Base-by-base conservation (phyloP, 352 stramenopile species). In the Globisporangium heterothallicum region DNA sequence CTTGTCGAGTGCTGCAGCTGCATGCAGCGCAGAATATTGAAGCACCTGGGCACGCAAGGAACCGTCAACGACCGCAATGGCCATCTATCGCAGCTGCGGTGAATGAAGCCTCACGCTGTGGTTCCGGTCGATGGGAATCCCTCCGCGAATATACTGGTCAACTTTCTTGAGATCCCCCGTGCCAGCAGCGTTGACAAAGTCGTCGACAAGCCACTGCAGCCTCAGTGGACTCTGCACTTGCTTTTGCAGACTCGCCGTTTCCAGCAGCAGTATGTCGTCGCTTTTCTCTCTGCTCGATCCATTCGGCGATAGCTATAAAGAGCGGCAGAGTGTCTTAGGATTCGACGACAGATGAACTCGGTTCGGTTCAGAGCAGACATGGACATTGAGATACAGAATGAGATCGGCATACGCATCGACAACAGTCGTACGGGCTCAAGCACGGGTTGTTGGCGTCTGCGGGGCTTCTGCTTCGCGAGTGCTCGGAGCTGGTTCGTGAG, bases 151-250 rank as follows among this genome's bases (percentile, higher is more conserved):
- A 43, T 72, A 85, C 18, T 73, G 61, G 14, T 79, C 74, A 10
- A 85, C 64, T 51, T 72, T 78, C 4, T 54, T 34, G 3, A 72
- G 22, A 21, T 83, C 50, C 4, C 74, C 74, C 19, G 45, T 45
- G 10, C 69, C 63, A 2, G 69, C 71, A 8, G 71, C 66, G 41
- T 78, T 59, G 16, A 85, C 69, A 55, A 85, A 83, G 56, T 85
- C 74, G 29, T 85, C 71, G 6, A 85, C 63, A n/a, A 79, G 61
- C 49, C 61, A 77, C 47, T 85, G 74, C 1, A 78, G 42, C 19
- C 60, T 73, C 25, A 82, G 30, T 6, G 74, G 69, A 9, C 71
- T 72, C 32, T 78, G 71, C n/a, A 72, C 72, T 12, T 74, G 71
- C 46, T 71, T 74, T 18, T 69, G 66, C 10, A 77, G 43, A 19